Conservation (phyloP, 495 filamentous ascomycete genomes). For the Acidomyces sp. region DNA sequence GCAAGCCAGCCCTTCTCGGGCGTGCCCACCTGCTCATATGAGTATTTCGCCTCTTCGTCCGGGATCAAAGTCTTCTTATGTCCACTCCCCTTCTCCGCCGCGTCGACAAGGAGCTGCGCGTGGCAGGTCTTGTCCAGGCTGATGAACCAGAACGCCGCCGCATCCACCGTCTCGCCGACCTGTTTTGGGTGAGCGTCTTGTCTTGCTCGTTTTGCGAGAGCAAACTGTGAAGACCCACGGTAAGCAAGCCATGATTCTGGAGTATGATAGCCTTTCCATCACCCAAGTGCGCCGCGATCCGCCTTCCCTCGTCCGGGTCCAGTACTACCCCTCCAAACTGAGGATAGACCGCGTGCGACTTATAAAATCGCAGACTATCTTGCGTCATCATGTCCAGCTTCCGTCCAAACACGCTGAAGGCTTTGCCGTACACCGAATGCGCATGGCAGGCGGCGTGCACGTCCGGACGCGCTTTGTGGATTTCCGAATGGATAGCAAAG, state of each 20-base stretch:
- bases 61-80: constrained; percentile 44
- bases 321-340: constrained; percentile 46
- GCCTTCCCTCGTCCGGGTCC: constrained; percentile 45
- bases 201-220: too few relatives aligned
- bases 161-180: constrained; percentile 50
- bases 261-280: constrained; percentile 51
- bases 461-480: constrained; percentile 42
- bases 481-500: constrained; percentile 51
- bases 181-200: too few relatives aligned
- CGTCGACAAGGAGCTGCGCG: constrained; percentile 52
- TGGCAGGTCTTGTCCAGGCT: constrained; percentile 52
- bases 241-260: constrained; percentile 56
- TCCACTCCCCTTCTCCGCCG: constrained; percentile 40
- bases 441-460: constrained; percentile 43
- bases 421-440: constrained; percentile 40
- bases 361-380: constrained; percentile 56
- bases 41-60: constrained; percentile 39
- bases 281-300: constrained; percentile 48
- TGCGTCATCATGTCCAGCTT: constrained; percentile 54
- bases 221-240: constrained; percentile 17
- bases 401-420: constrained; percentile 40
- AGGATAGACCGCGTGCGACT: constrained; percentile 36
- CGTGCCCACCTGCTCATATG: constrained; percentile 29
- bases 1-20: constrained; percentile 37
- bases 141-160: constrained; percentile 55